These are phyloP conservation scores for Chaetomidium leptoderma DNA, from an alignment of 495 filamentous ascomycete genomes.

Conservation along the genomic window DNA sequence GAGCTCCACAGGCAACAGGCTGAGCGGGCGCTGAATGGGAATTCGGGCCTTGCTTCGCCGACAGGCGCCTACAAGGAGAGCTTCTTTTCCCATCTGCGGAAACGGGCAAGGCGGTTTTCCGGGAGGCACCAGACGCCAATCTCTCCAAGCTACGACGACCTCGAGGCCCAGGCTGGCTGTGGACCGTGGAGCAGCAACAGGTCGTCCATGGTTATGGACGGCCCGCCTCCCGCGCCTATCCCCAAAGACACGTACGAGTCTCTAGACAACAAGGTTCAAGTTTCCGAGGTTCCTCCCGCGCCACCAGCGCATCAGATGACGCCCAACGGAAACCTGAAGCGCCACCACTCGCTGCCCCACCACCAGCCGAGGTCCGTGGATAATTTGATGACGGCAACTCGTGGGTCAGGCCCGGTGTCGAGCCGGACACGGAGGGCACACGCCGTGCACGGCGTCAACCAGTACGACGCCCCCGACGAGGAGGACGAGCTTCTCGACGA, in stretches of 20 bases:
- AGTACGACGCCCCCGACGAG: constrained; percentile 94
- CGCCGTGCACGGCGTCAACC: constrained; percentile 68
- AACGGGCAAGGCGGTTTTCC: constrained; percentile 87
- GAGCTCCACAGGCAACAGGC: constrained; percentile 88
- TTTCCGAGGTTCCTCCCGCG: constrained; percentile 55
- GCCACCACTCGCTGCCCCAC: constrained; percentile 74
- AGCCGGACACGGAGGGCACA: constrained; percentile 79
- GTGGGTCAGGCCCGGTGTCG: constrained; percentile 61
- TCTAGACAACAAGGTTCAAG: constrained; percentile 72
- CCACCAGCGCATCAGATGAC: constrained; percentile 52
- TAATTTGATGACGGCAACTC: constrained; percentile 52
- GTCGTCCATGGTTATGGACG: constrained; percentile 78
- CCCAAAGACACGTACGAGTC: constrained; percentile 59
- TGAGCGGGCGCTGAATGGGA: constrained; percentile 84
- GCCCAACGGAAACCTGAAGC: constrained; percentile 51
- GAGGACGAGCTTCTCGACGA: constrained; percentile 95
- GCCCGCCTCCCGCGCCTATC: constrained; percentile 46
- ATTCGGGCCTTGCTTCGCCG: constrained; percentile 59
- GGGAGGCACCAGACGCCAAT: constrained; percentile 77
- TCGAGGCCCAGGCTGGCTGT: constrained; percentile 89
- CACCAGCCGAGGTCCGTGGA: constrained; percentile 62
- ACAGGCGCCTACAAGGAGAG: constrained; percentile 76
- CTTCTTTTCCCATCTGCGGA: constrained; percentile 96
- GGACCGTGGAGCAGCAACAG: constrained; percentile 80
- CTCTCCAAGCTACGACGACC: constrained; percentile 71